These are phyloP conservation scores for Suhomyces bolitotheri DNA, from an alignment of 1,139 yeast genomes.

Conservation along the genomic window DNA sequence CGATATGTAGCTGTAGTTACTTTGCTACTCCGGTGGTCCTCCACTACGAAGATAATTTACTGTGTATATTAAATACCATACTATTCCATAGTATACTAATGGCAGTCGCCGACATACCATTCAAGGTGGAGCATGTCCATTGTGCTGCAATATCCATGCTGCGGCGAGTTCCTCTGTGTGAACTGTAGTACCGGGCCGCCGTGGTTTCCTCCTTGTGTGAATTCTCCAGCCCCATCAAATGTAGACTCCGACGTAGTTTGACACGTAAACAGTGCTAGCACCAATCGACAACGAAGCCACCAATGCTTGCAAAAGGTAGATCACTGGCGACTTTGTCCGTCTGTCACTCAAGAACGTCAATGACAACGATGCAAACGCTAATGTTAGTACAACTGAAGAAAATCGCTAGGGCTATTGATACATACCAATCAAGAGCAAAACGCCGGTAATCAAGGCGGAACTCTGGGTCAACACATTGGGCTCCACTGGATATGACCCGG, in stretches of 20 bases:
- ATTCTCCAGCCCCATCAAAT: too few relatives aligned
- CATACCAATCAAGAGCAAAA: constrained; percentile 25
- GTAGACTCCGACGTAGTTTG: constrained; percentile 49
- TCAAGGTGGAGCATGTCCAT: too few relatives aligned
- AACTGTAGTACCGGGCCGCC: too few relatives aligned
- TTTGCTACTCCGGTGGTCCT: too few relatives aligned
- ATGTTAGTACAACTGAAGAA: constrained; percentile 19
- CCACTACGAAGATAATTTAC: too few relatives aligned
- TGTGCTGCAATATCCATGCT: too few relatives aligned
- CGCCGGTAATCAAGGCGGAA: constrained; percentile 20
- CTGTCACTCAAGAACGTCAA: constrained; percentile 39
- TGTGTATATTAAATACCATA: too few relatives aligned
- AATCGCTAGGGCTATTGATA: constrained; percentile 4
- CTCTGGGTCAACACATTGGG: constrained; percentile 16
- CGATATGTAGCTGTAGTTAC: too few relatives aligned
- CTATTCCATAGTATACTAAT: too few relatives aligned
- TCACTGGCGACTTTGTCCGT: constrained; percentile 30
- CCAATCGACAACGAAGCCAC: constrained; percentile 45
- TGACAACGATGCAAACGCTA: constrained; percentile 40
- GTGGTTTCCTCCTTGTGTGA: too few relatives aligned
- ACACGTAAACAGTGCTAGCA: constrained; percentile 37
- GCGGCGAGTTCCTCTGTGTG: too few relatives aligned
- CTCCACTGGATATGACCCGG: constrained; percentile 29
- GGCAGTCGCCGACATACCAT: too few relatives aligned
- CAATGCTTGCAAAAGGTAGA: constrained; percentile 32